Percentiles rank a stretch among this genome's conserved stretches.
Evolutionary conservation across 2,329 filamentous ascomycete species (phyloP).

Genomic region (Fusarium pseudoanthophilum): DNA sequence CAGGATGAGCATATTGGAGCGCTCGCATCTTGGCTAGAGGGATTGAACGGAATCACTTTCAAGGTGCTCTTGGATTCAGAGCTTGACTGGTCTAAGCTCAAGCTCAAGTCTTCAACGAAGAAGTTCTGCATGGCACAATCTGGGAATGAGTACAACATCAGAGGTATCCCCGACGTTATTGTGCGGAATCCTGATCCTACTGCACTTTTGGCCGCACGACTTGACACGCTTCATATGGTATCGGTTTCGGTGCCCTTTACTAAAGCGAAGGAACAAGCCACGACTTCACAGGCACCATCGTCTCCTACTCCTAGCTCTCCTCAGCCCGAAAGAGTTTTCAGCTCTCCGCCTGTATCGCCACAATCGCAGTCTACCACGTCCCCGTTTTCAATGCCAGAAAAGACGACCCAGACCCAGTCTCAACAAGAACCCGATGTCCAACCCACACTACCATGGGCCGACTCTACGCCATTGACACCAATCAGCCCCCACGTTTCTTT

Average conservation of each 20-base stretch:
- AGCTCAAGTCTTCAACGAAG: neutral
- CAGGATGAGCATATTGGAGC: neutral
- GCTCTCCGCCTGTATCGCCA: neutral
- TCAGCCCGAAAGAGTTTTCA: neutral
- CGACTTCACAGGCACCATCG: neutral
- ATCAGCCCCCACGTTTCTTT: neutral
- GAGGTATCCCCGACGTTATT: neutral
- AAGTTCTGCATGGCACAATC: neutral
- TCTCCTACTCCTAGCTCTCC: neutral
- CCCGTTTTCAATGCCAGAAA: neutral
- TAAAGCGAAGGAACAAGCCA: neutral
- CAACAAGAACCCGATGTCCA: neutral
- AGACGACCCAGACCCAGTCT: neutral
- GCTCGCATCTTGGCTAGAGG: neutral
- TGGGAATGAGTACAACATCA: neutral
- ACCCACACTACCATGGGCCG: neutral
- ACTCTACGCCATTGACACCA: neutral
- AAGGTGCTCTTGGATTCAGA: neutral
- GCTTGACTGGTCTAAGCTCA: neutral
- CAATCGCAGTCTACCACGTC: neutral
- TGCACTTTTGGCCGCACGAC: neutral
- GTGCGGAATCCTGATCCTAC: neutral
- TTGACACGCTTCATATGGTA: neutral
- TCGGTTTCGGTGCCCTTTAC: neutral
- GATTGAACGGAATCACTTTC: neutral